Conservation (phyloP, 148 eudicot species). For the Suaeda aralocaspica region DNA sequence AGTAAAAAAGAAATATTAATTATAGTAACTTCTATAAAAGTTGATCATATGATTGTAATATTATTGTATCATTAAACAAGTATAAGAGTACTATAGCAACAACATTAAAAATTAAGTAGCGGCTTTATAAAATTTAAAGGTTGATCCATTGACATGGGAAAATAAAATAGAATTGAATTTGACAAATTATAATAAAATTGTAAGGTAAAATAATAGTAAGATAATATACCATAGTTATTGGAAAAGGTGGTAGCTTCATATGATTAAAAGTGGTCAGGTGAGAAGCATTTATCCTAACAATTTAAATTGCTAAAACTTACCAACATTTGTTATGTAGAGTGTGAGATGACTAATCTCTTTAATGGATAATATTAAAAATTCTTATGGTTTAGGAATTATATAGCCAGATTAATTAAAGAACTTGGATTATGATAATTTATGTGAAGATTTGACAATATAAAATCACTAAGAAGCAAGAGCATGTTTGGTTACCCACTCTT, state of each 20-base stretch:
- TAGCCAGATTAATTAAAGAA: background rate
- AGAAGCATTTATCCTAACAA: background rate
- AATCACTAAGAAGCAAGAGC: no score
- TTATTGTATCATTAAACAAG: conserved; percentile 1
- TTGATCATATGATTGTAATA: background rate
- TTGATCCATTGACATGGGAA: conserved; percentile 21
- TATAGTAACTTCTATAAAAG: conserved; percentile 3
- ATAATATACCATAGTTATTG: conserved; percentile 1
- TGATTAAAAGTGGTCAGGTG: conserved; percentile 1
- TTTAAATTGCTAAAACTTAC: background rate
- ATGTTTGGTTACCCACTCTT: no score
- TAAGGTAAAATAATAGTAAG: conserved; percentile 15
- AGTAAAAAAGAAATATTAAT: background rate
- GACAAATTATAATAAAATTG: background rate
- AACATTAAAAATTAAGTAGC: conserved; percentile 3
- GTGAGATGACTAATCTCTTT: background rate
- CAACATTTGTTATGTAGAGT: background rate
- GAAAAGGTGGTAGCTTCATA: conserved; percentile 11
- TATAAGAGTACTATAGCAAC: background rate
- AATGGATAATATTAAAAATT: conserved; percentile 10
- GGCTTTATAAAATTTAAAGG: background rate
- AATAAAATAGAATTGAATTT: conserved; percentile 3
- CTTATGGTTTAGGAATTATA: background rate
- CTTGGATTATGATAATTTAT: conserved; percentile 4
- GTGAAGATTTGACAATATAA: no score